Evolutionary conservation across 768 basidiomycete genomes (phyloP), one percentile per base, ranked within the genome.

Genomic region (Mrakia gelida): DNA sequence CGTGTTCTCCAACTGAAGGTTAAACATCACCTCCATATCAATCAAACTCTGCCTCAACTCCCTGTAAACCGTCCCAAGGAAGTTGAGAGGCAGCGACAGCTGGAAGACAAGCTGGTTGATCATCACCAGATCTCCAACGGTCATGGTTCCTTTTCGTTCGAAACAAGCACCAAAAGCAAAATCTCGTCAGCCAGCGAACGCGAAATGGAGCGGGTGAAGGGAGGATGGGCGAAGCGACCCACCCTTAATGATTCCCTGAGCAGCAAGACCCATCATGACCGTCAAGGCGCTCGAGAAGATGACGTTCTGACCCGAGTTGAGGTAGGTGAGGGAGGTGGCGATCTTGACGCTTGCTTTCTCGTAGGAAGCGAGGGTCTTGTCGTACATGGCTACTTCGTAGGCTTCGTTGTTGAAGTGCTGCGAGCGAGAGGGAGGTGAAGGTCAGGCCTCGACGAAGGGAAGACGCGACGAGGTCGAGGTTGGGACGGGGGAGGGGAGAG

Each of bases 41-140:
- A 99, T 88, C 61, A 99, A 85, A 83, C 94, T 96, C 83, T 99
- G 97, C 61, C 95, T 88, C 85, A 98, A 89, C 83, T 99, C 97
- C 70, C 97, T 93, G 82, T 99, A 99, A 73, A 99, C 95, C 2
- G 95, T 93, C 28, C 86, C 97, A 78, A 99, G 86, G 86, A 99
- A 99, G 85, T 98, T 98, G 79, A 99, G 89, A 5, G 97, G 97
- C 45, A 98, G 86, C 0, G 95, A 97, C 0, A 99, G 86, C 82
- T 99, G 97, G 87, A 99, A 99, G 49, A 98, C 94, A 34, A 99
- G 88, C 83, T 98, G 96, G 84, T 99, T 99, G 81, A 97, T 92
- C 96, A 99, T 98, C 81, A 99, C 97, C 21, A 99, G 89, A 82
- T 99, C 97, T 11, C 97, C 97, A 32, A 99, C 89, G 6, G 95